These are phyloP conservation scores for Populus hybrid DNA, from an alignment of 441 rosid species.

Conservation along the genomic window DNA sequence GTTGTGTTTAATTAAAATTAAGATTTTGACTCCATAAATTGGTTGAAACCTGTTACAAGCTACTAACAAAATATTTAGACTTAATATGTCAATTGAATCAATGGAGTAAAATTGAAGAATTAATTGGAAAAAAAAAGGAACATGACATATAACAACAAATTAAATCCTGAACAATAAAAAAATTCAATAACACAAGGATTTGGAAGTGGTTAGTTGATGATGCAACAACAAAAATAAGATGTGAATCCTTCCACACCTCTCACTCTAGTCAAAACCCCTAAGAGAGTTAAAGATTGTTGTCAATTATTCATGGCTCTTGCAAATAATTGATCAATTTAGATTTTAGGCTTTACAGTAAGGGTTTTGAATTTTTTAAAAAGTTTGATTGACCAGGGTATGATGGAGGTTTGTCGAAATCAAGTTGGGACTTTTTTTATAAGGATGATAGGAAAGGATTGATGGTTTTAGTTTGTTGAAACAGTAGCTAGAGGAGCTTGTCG, in stretches of 20 bases:
- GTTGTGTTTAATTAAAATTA: too few relatives aligned
- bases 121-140: too few relatives aligned
- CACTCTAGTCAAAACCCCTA: background rate
- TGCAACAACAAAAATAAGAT: background rate
- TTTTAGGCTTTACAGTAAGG: too few relatives aligned
- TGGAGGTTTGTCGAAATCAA: too few relatives aligned
- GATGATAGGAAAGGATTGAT: background rate
- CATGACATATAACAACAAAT: too few relatives aligned
- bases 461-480: background rate
- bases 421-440: background rate
- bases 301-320: too few relatives aligned
- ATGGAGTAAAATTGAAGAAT: background rate
- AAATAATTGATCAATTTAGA: too few relatives aligned
- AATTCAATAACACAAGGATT: background rate
- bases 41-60: background rate
- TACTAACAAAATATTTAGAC: too few relatives aligned
- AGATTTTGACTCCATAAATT: too few relatives aligned
- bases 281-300: too few relatives aligned
- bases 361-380: background rate
- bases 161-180: background rate
- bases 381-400: background rate
- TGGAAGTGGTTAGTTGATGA: background rate
- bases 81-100: background rate
- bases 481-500: accelerated
- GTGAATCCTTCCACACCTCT: background rate